Percentiles rank a stretch among this genome's conserved stretches.
Evolutionary conservation across 345 rosid genomes (phyloP).

Genomic region (Zanthoxylum bungeanum): DNA sequence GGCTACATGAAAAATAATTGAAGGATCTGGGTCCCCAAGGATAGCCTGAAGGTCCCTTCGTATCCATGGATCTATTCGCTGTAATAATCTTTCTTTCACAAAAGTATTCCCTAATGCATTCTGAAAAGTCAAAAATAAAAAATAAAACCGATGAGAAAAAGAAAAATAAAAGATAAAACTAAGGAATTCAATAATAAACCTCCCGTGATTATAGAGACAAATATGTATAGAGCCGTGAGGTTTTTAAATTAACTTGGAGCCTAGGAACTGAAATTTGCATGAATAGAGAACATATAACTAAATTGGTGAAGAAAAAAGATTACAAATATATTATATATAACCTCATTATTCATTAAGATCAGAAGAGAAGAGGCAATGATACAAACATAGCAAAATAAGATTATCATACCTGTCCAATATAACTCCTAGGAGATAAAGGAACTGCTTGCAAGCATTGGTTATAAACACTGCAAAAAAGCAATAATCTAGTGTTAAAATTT

Average conservation of each 20-base stretch:
- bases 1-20: slow-evolving; percentile 63
- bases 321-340: background rate
- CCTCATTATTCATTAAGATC: background rate
- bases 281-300: background rate
- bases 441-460: slow-evolving; percentile 41
- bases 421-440: slow-evolving; percentile 33
- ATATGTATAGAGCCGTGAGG: background rate
- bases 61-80: slow-evolving; percentile 68
- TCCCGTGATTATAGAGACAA: background rate
- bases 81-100: slow-evolving; percentile 31
- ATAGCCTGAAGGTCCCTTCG: slow-evolving; percentile 66
- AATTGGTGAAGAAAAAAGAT: background rate
- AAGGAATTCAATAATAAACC: background rate
- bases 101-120: slow-evolving; percentile 23
- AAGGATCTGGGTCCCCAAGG: slow-evolving; percentile 68
- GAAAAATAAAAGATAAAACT: background rate
- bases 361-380: background rate
- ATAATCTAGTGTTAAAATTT: background rate
- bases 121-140: slow-evolving; percentile 21
- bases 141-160: background rate
- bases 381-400: background rate
- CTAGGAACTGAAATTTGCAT: background rate
- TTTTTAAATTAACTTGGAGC: background rate
- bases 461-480: slow-evolving; percentile 45
- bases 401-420: slow-evolving; percentile 33